These are phyloP conservation scores for Lanmaoa rubissima DNA, from an alignment of 768 basidiomycete species.

Conservation along the genomic window DNA sequence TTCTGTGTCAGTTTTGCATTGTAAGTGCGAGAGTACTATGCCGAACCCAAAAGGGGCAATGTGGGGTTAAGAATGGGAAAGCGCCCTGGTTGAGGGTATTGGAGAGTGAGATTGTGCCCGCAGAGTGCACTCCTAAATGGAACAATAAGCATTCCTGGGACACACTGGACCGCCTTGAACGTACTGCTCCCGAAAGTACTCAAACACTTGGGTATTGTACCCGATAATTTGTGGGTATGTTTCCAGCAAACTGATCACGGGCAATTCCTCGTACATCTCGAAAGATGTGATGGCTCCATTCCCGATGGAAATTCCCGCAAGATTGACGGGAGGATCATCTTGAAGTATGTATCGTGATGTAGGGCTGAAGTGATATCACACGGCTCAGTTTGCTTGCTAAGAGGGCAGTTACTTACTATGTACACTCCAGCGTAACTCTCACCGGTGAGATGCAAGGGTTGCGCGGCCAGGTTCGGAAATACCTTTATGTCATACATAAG, in stretches of 20 bases:
- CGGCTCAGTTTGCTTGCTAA: not conserved
- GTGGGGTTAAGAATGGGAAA: too few species aligned
- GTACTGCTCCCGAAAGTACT: conserved; percentile 33
- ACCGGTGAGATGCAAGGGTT: too few species aligned
- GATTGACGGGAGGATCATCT: conserved; percentile 63
- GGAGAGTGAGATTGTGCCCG: conserved; percentile 47
- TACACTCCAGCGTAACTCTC: too few species aligned
- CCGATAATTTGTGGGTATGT: conserved; percentile 75
- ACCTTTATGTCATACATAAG: too few species aligned
- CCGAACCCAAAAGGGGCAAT: not conserved
- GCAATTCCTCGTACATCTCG: conserved; percentile 49
- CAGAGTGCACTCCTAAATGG: conserved; percentile 58
- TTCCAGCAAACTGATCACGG: conserved; percentile 60
- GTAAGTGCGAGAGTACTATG: not conserved
- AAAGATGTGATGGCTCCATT: too few species aligned
- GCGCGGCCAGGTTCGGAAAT: too few species aligned
- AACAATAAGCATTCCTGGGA: too few species aligned
- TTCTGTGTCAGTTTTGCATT: conserved; percentile 2
- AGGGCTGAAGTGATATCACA: conserved; percentile 49
- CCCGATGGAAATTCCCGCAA: conserved; percentile 69
- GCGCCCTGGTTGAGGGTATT: conserved; percentile 35
- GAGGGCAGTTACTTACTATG: too few species aligned
- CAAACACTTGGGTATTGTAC: conserved; percentile 64
- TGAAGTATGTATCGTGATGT: conserved; percentile 74
- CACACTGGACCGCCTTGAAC: conserved; percentile 33